Conservation (phyloP, 306 rosid species). For the Malus sylvestris region DNA sequence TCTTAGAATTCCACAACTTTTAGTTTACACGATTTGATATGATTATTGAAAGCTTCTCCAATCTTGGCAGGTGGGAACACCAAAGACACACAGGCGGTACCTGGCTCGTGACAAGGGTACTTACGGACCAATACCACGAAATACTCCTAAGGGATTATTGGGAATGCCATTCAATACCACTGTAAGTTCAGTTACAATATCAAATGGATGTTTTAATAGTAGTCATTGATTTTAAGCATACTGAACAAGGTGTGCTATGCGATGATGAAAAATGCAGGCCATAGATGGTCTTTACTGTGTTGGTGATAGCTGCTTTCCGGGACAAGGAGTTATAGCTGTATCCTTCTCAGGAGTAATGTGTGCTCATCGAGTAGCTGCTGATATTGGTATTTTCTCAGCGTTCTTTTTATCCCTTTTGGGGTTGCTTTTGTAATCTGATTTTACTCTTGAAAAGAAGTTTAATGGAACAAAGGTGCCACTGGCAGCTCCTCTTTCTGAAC, state of each 20-base stretch:
- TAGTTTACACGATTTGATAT: neutral
- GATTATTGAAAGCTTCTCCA: neutral
- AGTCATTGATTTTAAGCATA: slow-evolving; percentile 8
- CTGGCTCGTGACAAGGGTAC: slow-evolving; percentile 86
- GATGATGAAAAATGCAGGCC: slow-evolving; percentile 47
- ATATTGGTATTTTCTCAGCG: slow-evolving; percentile 48
- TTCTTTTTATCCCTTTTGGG: neutral
- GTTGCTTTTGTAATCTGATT: neutral
- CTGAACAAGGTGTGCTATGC: slow-evolving; percentile 4
- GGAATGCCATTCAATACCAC: slow-evolving; percentile 99
- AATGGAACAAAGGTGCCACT: neutral
- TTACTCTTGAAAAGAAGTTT: neutral
- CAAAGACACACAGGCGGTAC: slow-evolving; percentile 84
- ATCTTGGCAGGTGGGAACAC: slow-evolving; percentile 78
- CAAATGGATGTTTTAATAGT: slow-evolving; percentile 9
- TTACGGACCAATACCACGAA: slow-evolving; percentile 91
- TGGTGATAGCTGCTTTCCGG: slow-evolving; percentile 98
- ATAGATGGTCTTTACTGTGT: slow-evolving; percentile 89
- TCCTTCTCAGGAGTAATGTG: slow-evolving; percentile 97
- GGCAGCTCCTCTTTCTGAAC: neutral
- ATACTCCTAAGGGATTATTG: slow-evolving; percentile 72
- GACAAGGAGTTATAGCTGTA: slow-evolving; percentile 98
- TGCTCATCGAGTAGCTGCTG: slow-evolving; percentile 95
- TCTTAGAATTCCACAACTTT: neutral
- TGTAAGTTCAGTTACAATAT: slow-evolving; percentile 37